Percentiles rank a stretch among this genome's conserved stretches.
phyloP scores from a whole-genome alignment of 2,329 filamentous ascomycete species.

The Ampelomyces quisqualis region DNA sequence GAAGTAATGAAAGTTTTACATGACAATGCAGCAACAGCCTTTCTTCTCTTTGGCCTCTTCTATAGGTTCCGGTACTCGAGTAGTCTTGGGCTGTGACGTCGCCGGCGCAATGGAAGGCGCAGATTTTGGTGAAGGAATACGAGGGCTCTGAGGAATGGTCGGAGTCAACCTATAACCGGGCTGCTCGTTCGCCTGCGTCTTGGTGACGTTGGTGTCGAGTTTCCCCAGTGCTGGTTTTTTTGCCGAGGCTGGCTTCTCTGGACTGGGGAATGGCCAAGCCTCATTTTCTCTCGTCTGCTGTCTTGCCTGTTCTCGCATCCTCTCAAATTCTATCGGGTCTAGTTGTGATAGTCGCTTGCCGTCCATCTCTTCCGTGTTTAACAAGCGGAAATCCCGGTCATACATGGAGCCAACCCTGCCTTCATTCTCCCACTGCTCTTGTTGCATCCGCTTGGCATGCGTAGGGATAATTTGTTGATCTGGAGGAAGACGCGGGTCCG shows the following conservation, averaged over 20 bases:
- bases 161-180: slow-evolving; percentile 52
- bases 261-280: slow-evolving; percentile 41
- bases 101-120: slow-evolving; percentile 23
- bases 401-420: slow-evolving; percentile 83
- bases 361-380: slow-evolving; percentile 64
- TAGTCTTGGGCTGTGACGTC: slow-evolving; percentile 42
- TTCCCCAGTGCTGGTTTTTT: slow-evolving; percentile 22
- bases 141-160: slow-evolving; percentile 42
- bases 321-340: slow-evolving; percentile 33
- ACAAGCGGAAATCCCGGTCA: slow-evolving; percentile 80
- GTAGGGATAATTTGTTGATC: slow-evolving; percentile 96
- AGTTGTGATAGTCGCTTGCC: slow-evolving; percentile 37
- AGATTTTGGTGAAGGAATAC: slow-evolving; percentile 29
- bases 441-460: slow-evolving; percentile 84
- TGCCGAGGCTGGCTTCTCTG: slow-evolving; percentile 20
- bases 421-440: slow-evolving; percentile 93
- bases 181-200: slow-evolving; percentile 39
- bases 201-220: slow-evolving; percentile 23
- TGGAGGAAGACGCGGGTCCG: slow-evolving; percentile 87
- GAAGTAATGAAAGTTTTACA: slow-evolving; percentile 54
- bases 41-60: slow-evolving; percentile 60
- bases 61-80: slow-evolving; percentile 56
- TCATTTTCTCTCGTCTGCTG: slow-evolving; percentile 26
- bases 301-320: slow-evolving; percentile 11
- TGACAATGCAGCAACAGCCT: slow-evolving; percentile 71